These are phyloP conservation scores for Chaetomium sp. DNA, from an alignment of 2,329 filamentous ascomycete species.

Conservation along the genomic window DNA sequence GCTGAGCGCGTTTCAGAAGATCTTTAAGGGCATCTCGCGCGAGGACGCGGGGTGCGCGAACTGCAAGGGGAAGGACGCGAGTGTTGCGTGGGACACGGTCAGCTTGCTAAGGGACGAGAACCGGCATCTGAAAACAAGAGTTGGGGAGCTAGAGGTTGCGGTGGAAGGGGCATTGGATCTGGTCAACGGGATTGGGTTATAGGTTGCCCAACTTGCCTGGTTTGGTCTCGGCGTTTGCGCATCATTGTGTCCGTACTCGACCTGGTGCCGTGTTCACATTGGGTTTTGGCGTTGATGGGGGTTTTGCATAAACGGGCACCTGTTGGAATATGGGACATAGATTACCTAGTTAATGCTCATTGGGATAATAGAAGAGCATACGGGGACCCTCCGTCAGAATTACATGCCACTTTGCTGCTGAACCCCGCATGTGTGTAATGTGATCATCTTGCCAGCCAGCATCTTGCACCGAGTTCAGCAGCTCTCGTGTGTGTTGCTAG, in stretches of 20 bases:
- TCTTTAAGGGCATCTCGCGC: constrained; percentile 50
- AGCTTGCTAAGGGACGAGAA: constrained; percentile 64
- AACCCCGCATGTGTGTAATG: background rate
- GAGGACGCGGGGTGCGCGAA: constrained; percentile 51
- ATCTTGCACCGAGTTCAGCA: background rate
- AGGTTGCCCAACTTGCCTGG: constrained; percentile 26
- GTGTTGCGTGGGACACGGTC: constrained; percentile 67
- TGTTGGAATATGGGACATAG: background rate
- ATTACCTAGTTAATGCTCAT: background rate
- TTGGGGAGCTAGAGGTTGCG: constrained; percentile 60
- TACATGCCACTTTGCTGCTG: background rate
- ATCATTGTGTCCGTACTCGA: background rate
- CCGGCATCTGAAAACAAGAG: constrained; percentile 59
- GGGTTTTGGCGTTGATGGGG: background rate
- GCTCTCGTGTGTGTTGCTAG: background rate
- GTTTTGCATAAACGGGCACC: background rate
- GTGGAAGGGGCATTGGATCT: constrained; percentile 63
- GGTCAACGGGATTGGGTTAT: constrained; percentile 58
- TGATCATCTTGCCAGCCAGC: background rate
- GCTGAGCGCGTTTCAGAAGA: constrained; percentile 51
- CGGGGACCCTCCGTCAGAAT: background rate
- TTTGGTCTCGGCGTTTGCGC: background rate
- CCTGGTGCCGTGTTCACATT: background rate
- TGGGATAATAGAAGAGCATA: background rate
- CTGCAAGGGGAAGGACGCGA: constrained; percentile 60